Evolutionary conservation across 306 rosid species (phyloP).

Genomic region (Erythrophleum fordii): DNA sequence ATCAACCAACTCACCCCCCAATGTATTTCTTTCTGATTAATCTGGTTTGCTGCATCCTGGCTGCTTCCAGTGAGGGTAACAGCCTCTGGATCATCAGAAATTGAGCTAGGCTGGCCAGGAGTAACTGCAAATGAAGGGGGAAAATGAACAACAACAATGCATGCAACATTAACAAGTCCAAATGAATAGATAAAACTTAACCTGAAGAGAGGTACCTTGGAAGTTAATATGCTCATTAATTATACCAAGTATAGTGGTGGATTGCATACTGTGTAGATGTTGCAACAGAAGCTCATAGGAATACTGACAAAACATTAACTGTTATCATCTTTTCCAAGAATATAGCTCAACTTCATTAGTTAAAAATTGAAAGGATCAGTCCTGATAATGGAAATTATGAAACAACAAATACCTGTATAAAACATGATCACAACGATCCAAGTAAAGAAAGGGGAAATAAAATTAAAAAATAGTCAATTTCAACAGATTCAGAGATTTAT

Average conservation of each 20-base stretch:
- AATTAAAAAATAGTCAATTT: neutral
- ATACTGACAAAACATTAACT: constrained; percentile 63
- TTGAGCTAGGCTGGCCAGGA: constrained; percentile 84
- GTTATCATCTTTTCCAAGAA: constrained; percentile 25
- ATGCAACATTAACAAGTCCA: constrained; percentile 27
- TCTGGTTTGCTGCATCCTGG: constrained; percentile 84
- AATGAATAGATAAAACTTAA: constrained; percentile 29
- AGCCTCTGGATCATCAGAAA: constrained; percentile 88
- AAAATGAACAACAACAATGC: neutral
- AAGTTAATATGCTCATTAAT: constrained; percentile 93
- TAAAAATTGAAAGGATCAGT: neutral
- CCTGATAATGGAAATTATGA: constrained; percentile 9
- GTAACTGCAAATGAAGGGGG: constrained; percentile 56
- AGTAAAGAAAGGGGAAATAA: neutral
- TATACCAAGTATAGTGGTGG: constrained; percentile 87
- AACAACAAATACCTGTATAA: constrained; percentile 12
- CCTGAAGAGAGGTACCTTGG: constrained; percentile 65
- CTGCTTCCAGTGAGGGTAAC: constrained; percentile 82
- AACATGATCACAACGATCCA: neutral
- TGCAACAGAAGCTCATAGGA: constrained; percentile 93
- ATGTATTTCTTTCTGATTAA: constrained; percentile 85
- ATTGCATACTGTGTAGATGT: constrained; percentile 75
- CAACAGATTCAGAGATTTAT: neutral
- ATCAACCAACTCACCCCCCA: constrained; percentile 85
- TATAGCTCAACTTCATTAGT: constrained; percentile 13